These are phyloP conservation scores for Opeltia flavorubescens DNA, from an alignment of 495 filamentous ascomycete genomes.

Conservation along the genomic window DNA sequence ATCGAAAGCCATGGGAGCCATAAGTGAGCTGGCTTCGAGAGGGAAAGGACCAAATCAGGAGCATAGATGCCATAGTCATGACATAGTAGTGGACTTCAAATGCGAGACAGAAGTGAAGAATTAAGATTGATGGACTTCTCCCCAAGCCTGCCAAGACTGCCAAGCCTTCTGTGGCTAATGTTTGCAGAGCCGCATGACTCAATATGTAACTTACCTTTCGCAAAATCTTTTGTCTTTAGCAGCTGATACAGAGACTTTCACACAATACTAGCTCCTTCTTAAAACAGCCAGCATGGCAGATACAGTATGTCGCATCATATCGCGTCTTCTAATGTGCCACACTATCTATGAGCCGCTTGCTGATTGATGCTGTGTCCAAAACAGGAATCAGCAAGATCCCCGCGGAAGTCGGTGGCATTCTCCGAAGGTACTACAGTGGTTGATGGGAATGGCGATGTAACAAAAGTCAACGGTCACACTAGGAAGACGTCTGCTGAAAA, in stretches of 20 bases:
- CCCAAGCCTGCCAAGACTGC: neutral
- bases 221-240: too few relatives aligned
- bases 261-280: neutral
- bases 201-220: too few relatives aligned
- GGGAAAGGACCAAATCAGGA: too few relatives aligned
- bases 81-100: neutral
- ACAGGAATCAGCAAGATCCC: constrained; percentile 13
- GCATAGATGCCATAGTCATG: neutral
- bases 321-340: neutral
- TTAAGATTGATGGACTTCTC: neutral
- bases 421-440: constrained; percentile 72
- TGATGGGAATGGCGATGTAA: constrained; percentile 70
- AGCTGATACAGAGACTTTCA: neutral
- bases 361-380: neutral
- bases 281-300: neutral
- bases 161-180: neutral
- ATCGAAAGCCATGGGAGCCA: constrained; percentile 14
- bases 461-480: constrained; percentile 46
- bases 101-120: neutral
- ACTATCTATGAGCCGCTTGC: neutral
- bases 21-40: constrained; percentile 1
- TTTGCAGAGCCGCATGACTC: neutral
- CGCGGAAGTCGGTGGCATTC: constrained; percentile 85
- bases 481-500: constrained; percentile 57
- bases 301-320: neutral